A percentile compares a stretch with the other conserved stretches of the same genome.
phyloP scores from a whole-genome alignment of 495 filamentous ascomycete genomes.

The Physcia stellaris region DNA sequence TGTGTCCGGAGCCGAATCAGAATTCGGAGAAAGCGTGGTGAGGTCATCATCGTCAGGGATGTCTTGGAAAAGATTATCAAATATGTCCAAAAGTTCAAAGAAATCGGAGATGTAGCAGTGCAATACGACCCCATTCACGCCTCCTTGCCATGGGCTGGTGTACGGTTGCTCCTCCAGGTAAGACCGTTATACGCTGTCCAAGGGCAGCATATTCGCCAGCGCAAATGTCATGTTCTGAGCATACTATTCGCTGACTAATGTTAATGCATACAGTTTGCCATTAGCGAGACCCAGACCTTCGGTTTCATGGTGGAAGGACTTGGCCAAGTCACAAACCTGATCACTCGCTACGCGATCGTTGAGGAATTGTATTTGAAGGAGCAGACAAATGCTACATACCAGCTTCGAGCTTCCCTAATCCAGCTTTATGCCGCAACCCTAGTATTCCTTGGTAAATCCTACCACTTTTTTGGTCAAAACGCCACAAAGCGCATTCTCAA shows the following conservation, averaged over 20 bases:
- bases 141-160: constrained; percentile 15
- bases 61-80: constrained; percentile 8
- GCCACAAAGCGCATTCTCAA: background rate
- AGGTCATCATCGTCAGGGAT: constrained; percentile 10
- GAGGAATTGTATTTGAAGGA: no score
- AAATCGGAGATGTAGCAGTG: constrained; percentile 11
- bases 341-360: constrained; percentile 7
- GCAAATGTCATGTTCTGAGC: no score
- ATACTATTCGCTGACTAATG: background rate
- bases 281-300: constrained; percentile 2
- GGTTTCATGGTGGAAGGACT: constrained; percentile 6
- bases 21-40: background rate
- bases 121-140: constrained; percentile 14
- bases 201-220: no score
- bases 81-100: constrained; percentile 13
- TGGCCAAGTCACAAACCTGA: constrained; percentile 3
- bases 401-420: constrained; percentile 3
- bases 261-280: no score
- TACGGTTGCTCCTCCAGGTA: constrained; percentile 14
- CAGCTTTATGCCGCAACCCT: constrained; percentile 7
- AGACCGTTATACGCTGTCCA: no score
- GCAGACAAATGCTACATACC: background rate
- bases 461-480: constrained; percentile 3
- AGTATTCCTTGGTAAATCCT: constrained; percentile 5
- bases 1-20: background rate